Conservation (phyloP, 2,329 filamentous ascomycete species). For the Neoarthrinium moseri region DNA sequence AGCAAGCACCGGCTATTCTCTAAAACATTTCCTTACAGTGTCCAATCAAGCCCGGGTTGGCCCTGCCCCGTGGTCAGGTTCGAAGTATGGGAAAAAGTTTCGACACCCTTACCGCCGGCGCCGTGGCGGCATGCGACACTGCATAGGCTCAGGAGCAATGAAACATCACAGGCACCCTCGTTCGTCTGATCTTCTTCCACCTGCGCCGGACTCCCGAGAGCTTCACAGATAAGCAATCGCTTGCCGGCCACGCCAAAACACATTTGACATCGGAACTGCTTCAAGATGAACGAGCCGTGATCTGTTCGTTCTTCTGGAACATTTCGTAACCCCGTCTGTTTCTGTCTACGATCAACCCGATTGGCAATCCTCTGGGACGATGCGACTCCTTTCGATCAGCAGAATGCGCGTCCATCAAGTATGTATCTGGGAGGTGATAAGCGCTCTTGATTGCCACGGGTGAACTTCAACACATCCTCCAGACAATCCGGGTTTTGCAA, state of each 20-base stretch:
- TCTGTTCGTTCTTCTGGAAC: background rate
- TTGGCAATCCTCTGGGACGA: background rate
- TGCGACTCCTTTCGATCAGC: background rate
- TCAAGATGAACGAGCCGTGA: background rate
- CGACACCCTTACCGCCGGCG: background rate
- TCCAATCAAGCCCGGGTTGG: background rate
- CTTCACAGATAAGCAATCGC: constrained; percentile 3
- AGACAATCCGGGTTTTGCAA: background rate
- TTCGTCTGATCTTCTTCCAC: constrained; percentile 4
- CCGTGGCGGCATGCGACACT: background rate
- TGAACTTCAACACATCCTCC: too few species aligned
- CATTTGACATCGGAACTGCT: constrained; percentile 6
- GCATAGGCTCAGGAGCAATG: background rate
- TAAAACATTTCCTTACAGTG: background rate
- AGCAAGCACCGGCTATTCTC: constrained; percentile 1
- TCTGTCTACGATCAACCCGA: background rate
- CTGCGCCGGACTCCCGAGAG: constrained; percentile 1
- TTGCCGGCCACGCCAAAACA: constrained; percentile 3
- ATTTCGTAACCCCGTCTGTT: background rate
- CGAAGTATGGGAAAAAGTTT: background rate
- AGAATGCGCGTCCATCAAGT: too few species aligned
- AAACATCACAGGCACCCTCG: constrained; percentile 1
- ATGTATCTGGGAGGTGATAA: too few species aligned
- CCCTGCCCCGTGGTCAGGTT: background rate
- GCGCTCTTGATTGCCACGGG: too few species aligned